Evolutionary conservation across 2,329 filamentous ascomycete species (phyloP).

Genomic region (Venturia effusa): DNA sequence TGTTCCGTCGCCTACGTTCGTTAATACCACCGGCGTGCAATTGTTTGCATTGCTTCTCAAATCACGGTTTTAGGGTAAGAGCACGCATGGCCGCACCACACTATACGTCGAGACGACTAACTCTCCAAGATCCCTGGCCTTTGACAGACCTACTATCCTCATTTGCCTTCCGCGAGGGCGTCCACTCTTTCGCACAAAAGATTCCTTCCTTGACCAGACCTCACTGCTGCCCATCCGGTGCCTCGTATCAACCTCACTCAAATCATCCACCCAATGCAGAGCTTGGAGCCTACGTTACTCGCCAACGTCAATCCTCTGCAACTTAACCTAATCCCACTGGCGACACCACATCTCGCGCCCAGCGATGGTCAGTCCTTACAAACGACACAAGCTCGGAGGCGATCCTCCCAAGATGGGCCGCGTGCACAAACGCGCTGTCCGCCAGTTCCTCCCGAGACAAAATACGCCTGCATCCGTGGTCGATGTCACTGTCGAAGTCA

Average conservation of each 20-base stretch:
- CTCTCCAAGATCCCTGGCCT: constrained; percentile 3
- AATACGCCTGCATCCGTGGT: background rate
- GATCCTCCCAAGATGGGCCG: background rate
- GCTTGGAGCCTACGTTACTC: background rate
- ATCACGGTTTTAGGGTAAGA: constrained; percentile 4
- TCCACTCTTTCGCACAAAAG: background rate
- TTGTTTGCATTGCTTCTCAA: background rate
- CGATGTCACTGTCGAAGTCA: background rate
- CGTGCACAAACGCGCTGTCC: background rate
- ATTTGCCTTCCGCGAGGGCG: constrained; percentile 3
- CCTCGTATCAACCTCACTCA: background rate
- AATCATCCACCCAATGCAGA: background rate
- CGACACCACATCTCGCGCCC: background rate
- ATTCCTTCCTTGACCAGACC: background rate
- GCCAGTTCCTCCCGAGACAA: background rate
- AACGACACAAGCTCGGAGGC: constrained; percentile 3
- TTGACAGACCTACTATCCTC: background rate
- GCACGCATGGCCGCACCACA: background rate
- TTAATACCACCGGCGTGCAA: background rate
- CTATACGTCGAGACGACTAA: background rate
- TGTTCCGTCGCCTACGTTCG: background rate
- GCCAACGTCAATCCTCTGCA: background rate
- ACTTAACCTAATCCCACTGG: background rate
- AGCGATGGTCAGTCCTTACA: constrained; percentile 2
- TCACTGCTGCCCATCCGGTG: background rate